phyloP scores from a whole-genome alignment of 108 stramenopile genomes.

The Conticribra weissflogii region DNA sequence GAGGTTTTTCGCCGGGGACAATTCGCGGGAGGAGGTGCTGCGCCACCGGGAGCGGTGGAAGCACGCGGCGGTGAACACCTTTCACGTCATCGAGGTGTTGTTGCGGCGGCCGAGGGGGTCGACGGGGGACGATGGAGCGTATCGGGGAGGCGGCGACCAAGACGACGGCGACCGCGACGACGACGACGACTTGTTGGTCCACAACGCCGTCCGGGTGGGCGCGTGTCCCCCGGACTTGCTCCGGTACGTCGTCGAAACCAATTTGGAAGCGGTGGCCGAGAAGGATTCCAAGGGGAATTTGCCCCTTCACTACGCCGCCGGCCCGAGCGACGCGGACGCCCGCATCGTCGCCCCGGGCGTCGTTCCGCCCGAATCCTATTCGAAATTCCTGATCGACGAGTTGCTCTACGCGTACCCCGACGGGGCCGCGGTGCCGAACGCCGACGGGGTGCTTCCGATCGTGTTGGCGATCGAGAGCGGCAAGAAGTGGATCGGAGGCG shows the following conservation, averaged over 20 bases:
- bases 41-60: slow-evolving; percentile 75
- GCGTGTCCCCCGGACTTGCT: slow-evolving; percentile 80
- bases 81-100: slow-evolving; percentile 79
- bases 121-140: background rate
- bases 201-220: slow-evolving; percentile 78
- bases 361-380: slow-evolving; percentile 63
- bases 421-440: slow-evolving; percentile 66
- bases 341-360: background rate
- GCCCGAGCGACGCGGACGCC: slow-evolving; percentile 13
- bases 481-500: slow-evolving; percentile 90
- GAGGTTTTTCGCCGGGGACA: slow-evolving; percentile 88
- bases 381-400: slow-evolving; percentile 86
- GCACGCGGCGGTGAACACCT: slow-evolving; percentile 83
- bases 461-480: slow-evolving; percentile 72
- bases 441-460: slow-evolving; percentile 68
- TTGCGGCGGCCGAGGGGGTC: slow-evolving; percentile 43
- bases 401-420: slow-evolving; percentile 86
- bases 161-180: no score
- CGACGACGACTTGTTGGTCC: slow-evolving; percentile 66
- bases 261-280: slow-evolving; percentile 76
- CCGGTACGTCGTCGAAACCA: slow-evolving; percentile 86
- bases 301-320: slow-evolving; percentile 86
- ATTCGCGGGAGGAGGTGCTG: slow-evolving; percentile 79
- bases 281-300: slow-evolving; percentile 66
- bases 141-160: no score